Conservation (phyloP, 768 basidiomycete genomes). For the Psilocybe cyanescens region DNA sequence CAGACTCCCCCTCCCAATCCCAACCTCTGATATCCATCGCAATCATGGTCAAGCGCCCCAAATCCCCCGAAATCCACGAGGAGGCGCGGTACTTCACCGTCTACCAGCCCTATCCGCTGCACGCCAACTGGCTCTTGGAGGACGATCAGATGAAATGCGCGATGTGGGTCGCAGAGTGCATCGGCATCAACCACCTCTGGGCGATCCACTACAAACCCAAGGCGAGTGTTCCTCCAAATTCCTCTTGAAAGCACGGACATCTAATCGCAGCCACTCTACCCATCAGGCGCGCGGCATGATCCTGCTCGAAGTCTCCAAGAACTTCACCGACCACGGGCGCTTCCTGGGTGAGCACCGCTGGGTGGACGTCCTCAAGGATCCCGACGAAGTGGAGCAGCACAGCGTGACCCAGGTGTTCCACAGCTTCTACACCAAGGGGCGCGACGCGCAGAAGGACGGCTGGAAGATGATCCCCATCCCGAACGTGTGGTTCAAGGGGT, state of each 20-base stretch:
- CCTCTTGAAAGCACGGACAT: neutral
- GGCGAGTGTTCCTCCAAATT: slow-evolving; percentile 28
- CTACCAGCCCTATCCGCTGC: slow-evolving; percentile 52
- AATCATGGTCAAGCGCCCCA: slow-evolving; percentile 43
- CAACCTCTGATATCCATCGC: neutral
- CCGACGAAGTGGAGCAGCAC: slow-evolving; percentile 38
- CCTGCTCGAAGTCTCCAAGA: slow-evolving; percentile 49
- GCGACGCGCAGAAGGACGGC: slow-evolving; percentile 54
- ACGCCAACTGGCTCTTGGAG: slow-evolving; percentile 47
- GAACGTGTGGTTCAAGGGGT: slow-evolving; percentile 45
- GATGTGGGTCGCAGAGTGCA: slow-evolving; percentile 51
- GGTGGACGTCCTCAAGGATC: slow-evolving; percentile 46
- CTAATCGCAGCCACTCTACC: neutral
- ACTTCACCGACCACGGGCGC: slow-evolving; percentile 33
- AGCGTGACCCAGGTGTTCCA: slow-evolving; percentile 46
- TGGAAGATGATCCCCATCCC: slow-evolving; percentile 54
- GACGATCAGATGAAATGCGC: slow-evolving; percentile 43
- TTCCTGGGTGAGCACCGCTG: slow-evolving; percentile 58
- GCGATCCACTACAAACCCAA: slow-evolving; percentile 53
- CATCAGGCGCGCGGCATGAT: slow-evolving; percentile 49
- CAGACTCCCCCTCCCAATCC: too few species aligned
- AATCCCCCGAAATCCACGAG: slow-evolving; percentile 43
- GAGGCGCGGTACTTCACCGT: slow-evolving; percentile 52
- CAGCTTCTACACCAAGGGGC: slow-evolving; percentile 41
- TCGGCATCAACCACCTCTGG: slow-evolving; percentile 40